Conservation (phyloP, 2,329 filamentous ascomycete species). For the Paecilomyces fulvus region DNA sequence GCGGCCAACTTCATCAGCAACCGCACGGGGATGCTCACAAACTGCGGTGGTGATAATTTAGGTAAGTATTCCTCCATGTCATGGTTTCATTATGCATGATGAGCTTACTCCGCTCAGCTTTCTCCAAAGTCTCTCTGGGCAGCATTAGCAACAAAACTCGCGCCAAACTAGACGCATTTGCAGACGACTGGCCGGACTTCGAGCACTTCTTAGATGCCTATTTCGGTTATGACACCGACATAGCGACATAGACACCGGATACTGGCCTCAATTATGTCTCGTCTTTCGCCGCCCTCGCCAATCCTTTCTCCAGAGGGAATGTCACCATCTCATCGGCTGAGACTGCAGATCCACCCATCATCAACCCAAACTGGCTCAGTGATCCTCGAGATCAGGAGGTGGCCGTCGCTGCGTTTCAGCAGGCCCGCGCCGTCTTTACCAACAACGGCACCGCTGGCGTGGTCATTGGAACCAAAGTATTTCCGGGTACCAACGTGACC, state of each 20-base stretch:
- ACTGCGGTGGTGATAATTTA: too few species aligned
- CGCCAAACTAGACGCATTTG: too few species aligned
- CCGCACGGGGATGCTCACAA: too few species aligned
- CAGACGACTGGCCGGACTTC: too few species aligned
- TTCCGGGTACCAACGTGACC: background rate
- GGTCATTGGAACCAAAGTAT: background rate
- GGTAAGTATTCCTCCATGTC: too few species aligned
- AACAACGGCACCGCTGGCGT: background rate
- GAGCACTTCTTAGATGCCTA: too few species aligned
- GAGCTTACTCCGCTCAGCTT: too few species aligned
- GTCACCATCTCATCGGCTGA: background rate
- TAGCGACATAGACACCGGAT: background rate
- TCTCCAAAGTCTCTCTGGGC: too few species aligned
- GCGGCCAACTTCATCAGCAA: too few species aligned
- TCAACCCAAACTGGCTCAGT: background rate
- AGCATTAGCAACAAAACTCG: too few species aligned
- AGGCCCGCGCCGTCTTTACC: background rate
- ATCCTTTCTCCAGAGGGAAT: background rate
- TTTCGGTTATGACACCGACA: too few species aligned
- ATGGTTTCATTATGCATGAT: too few species aligned
- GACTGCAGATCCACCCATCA: background rate
- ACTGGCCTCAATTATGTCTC: background rate
- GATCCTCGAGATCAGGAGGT: background rate
- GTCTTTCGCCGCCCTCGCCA: background rate
- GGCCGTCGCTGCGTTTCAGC: background rate